Conservation (phyloP, 495 filamentous ascomycete species). For the Annulohypoxylon bovei region DNA sequence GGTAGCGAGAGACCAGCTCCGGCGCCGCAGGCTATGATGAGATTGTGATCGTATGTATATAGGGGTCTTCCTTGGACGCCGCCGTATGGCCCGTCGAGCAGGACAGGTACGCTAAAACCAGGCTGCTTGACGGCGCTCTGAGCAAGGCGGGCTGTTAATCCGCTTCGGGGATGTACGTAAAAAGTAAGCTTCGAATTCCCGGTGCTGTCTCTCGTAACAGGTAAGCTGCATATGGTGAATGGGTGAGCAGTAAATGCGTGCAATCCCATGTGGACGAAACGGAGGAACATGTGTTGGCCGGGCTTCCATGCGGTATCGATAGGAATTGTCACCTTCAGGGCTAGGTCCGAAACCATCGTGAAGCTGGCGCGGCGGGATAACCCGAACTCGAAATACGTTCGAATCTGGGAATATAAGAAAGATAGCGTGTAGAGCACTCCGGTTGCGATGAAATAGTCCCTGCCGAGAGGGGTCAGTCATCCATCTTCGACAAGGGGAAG, state of each 20-base stretch:
- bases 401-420: conserved; percentile 53
- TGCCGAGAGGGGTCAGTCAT: conserved; percentile 25
- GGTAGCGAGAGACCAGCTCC: conserved; percentile 63
- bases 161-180: conserved; percentile 39
- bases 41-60: conserved; percentile 46
- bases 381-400: conserved; percentile 59
- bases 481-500: conserved; percentile 2
- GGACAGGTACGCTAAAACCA: conserved; percentile 63
- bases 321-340: conserved; percentile 58
- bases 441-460: conserved; percentile 70
- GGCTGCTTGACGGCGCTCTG: conserved; percentile 15
- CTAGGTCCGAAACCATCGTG: conserved; percentile 52
- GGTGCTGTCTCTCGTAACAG: conserved; percentile 48
- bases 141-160: conserved; percentile 36
- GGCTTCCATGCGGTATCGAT: conserved; percentile 73
- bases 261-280: conserved; percentile 72
- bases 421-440: conserved; percentile 59
- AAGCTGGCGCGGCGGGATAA: conserved; percentile 56
- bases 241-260: conserved; percentile 75
- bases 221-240: conserved; percentile 77
- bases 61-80: conserved; percentile 53
- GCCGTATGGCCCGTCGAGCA: conserved; percentile 82
- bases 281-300: conserved; percentile 82
- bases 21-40: conserved; percentile 66
- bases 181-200: conserved; percentile 34